Evolutionary conservation across 1,284 basidiomycete genomes (phyloP).

Genomic region (Apiotrichum akiyoshidainum): DNA sequence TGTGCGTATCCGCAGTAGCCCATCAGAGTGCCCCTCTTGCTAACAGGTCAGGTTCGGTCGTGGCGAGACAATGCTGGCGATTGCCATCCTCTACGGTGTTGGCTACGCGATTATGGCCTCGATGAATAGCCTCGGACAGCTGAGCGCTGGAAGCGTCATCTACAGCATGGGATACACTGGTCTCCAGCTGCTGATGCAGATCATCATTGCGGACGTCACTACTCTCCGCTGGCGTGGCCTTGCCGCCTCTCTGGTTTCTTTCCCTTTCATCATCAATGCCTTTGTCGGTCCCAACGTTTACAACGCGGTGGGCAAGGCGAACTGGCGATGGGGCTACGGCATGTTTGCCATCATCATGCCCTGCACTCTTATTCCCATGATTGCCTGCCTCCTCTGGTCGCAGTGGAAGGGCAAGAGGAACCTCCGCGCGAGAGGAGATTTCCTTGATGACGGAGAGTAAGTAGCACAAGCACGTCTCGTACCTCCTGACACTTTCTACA

Average conservation of each 20-base stretch:
- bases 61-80: conserved; percentile 57
- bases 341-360: conserved; percentile 42
- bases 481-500: conserved; percentile 20
- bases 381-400: conserved; percentile 47
- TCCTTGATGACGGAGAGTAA: neutral
- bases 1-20: no score
- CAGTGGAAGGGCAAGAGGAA: conserved; percentile 41
- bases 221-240: conserved; percentile 72
- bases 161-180: conserved; percentile 43
- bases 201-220: conserved; percentile 63
- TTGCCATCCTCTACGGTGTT: conserved; percentile 38
- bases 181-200: conserved; percentile 23
- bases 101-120: conserved; percentile 42
- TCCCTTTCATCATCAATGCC: conserved; percentile 56
- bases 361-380: conserved; percentile 26
- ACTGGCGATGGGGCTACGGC: conserved; percentile 60
- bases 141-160: conserved; percentile 41
- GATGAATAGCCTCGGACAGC: conserved; percentile 31
- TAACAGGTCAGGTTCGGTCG: conserved; percentile 47
- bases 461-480: conserved; percentile 6
- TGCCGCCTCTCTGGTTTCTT: conserved; percentile 65
- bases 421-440: neutral
- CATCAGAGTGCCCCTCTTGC: no score
- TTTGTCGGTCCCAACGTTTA: no score
- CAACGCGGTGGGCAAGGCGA: conserved; percentile 50